Conservation (phyloP, 2,329 filamentous ascomycete genomes). For the Hawksworthiomyces lignivorus region DNA sequence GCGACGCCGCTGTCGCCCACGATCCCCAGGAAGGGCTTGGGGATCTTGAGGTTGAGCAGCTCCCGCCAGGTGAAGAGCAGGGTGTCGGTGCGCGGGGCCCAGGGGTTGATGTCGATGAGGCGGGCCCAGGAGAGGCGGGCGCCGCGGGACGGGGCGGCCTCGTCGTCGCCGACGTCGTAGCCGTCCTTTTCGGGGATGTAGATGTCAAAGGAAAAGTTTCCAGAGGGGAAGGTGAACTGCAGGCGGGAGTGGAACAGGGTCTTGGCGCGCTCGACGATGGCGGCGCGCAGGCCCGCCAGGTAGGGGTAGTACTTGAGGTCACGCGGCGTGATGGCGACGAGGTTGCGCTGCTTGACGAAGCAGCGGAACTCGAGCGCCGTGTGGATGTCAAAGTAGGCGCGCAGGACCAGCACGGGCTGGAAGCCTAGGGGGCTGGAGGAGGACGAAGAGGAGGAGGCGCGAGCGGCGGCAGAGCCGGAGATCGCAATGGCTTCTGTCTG, state of each 20-base stretch:
- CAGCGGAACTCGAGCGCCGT: constrained; percentile 91
- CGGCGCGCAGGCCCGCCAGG: constrained; percentile 53
- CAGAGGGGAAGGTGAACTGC: constrained; percentile 72
- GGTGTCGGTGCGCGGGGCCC: constrained; percentile 82
- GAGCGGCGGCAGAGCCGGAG: constrained; percentile 22
- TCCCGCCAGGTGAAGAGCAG: constrained; percentile 87
- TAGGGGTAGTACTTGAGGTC: constrained; percentile 90
- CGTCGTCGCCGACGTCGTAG: constrained; percentile 28
- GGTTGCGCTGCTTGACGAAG: constrained; percentile 75
- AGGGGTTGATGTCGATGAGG: constrained; percentile 91
- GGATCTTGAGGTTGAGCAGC: constrained; percentile 64
- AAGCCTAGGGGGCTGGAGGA: constrained; percentile 34
- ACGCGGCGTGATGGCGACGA: constrained; percentile 80
- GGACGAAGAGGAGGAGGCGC: constrained; percentile 20
- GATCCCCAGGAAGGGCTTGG: constrained; percentile 46
- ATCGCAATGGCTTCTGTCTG: background rate
- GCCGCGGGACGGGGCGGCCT: constrained; percentile 35
- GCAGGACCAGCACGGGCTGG: constrained; percentile 72
- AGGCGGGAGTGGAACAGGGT: constrained; percentile 71
- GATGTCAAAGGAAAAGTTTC: constrained; percentile 82
- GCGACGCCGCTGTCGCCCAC: constrained; percentile 20
- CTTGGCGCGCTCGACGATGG: constrained; percentile 60
- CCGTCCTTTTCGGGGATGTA: constrained; percentile 65
- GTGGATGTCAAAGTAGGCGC: constrained; percentile 82
- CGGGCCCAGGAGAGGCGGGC: constrained; percentile 64